Base-by-base conservation (phyloP, 192 early-diverging fungal species). In the Coemansia sp. region DNA sequence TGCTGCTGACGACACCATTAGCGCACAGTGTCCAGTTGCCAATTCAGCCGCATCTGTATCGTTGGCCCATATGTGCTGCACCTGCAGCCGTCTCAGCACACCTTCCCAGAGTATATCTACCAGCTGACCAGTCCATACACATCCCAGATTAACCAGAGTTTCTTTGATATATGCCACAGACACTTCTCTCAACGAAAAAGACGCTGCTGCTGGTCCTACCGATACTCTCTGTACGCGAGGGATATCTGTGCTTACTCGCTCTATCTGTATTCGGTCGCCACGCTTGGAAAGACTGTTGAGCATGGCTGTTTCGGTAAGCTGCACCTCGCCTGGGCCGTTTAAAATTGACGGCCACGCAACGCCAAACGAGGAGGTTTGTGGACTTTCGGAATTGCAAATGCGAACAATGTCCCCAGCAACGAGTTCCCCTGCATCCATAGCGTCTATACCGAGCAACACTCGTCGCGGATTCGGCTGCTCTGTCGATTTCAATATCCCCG, bases 331-430 rank as follows among this genome's bases (percentile, higher is more conserved):
- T 9, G 9, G 26, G 5, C 19, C 42, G 35, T 42, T 48, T 6
- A 57, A 28, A 53, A 60, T 57, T 11, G 61, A 58, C 20, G 76
- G 76, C 76, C 76, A 79, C 3, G 62, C 76, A 1, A 52, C 62
- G 1, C 61, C 76, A 57, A 60, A 76, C 15, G 66, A 38, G 4
- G 30, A 38, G 1, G 35, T 21, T 0, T 48, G 30, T 14, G 46
- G 19, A 8, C n/a, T 9, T 6, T 26, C 20, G 1, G 40, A 13
- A 14, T 37, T 28, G 18, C 47, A 31, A 12, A 69, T n/a, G 16
- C 58, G 66, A 12, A 76, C 59, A 7, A 76, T 19, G 47, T 76
- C 66, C 2, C 72, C 72, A 5, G 72, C 65, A 12, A 46, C 43
- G n/a, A 69, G 36, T 0, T 59, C 63, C 4, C 50, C 41, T 1